Evolutionary conservation across 306 rosid genomes (phyloP).

Genomic region (Dryas alaskensis): DNA sequence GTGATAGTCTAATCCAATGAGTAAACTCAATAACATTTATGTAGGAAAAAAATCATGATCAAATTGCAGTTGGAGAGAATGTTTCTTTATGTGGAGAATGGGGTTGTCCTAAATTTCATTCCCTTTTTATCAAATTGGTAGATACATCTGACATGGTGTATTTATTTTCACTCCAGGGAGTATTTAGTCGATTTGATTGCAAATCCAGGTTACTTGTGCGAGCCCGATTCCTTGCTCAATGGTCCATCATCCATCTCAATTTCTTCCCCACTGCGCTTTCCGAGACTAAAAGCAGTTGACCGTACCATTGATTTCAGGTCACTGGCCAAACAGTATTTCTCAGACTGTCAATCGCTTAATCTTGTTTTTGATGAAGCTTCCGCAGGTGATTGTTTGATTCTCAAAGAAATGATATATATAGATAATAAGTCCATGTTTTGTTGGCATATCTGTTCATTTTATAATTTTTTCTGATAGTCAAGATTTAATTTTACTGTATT

Average conservation of each 20-base stretch:
- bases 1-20: not conserved
- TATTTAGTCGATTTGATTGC: conserved; percentile 84
- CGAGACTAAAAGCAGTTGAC: conserved; percentile 73
- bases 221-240: conserved; percentile 93
- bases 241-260: conserved; percentile 98
- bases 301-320: conserved; percentile 77
- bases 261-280: conserved; percentile 96
- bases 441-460: not conserved
- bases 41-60: not conserved
- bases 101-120: not conserved
- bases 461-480: not conserved
- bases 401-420: conserved; percentile 11
- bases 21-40: not conserved
- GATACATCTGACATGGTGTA: conserved; percentile 30
- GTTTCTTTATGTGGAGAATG: not conserved
- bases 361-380: conserved; percentile 79
- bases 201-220: conserved; percentile 79
- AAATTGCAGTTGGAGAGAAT: not conserved
- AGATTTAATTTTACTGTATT: not conserved
- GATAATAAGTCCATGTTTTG: not conserved
- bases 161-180: conserved; percentile 60
- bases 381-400: conserved; percentile 57
- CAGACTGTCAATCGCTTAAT: conserved; percentile 72
- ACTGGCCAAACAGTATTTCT: conserved; percentile 91
- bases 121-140: conserved; percentile 5